Evolutionary conservation across 2,329 filamentous ascomycete genomes (phyloP).

Genomic region (Ceratocystis huliohia): DNA sequence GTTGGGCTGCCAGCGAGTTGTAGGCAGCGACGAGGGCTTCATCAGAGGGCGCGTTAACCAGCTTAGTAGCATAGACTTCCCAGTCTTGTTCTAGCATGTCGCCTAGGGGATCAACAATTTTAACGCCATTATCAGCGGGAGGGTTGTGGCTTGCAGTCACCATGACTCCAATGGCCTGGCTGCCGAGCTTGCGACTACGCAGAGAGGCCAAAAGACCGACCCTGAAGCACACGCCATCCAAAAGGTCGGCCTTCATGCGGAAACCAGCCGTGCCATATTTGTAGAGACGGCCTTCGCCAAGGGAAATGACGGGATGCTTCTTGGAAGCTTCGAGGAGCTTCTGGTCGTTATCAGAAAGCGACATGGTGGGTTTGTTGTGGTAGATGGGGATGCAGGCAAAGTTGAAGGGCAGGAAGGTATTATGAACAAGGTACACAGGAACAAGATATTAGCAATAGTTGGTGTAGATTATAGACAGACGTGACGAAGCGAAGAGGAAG

Average conservation of each 20-base stretch:
- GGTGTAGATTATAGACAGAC: not conserved
- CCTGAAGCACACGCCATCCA: slow-evolving; percentile 84
- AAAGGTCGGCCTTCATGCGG: slow-evolving; percentile 60
- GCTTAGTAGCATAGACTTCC: slow-evolving; percentile 76
- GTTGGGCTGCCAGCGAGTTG: slow-evolving; percentile 57
- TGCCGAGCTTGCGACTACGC: slow-evolving; percentile 76
- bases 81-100: slow-evolving; percentile 96
- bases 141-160: slow-evolving; percentile 91
- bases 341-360: slow-evolving; percentile 26
- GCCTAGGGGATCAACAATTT: slow-evolving; percentile 92
- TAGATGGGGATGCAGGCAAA: slow-evolving; percentile 18
- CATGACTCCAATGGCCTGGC: slow-evolving; percentile 92
- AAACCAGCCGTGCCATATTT: slow-evolving; percentile 57
- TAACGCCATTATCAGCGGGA: slow-evolving; percentile 79
- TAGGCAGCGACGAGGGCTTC: slow-evolving; percentile 65
- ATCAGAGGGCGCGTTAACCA: slow-evolving; percentile 73
- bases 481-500: not conserved
- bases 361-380: slow-evolving; percentile 6
- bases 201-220: slow-evolving; percentile 81
- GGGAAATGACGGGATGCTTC: slow-evolving; percentile 45
- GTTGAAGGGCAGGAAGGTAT: not conserved
- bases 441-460: not conserved
- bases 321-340: slow-evolving; percentile 48
- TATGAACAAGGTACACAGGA: slow-evolving; percentile 5
- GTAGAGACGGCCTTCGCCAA: slow-evolving; percentile 36